phyloP scores from a whole-genome alignment of 768 basidiomycete species.

The Boletus tomentosulus region DNA sequence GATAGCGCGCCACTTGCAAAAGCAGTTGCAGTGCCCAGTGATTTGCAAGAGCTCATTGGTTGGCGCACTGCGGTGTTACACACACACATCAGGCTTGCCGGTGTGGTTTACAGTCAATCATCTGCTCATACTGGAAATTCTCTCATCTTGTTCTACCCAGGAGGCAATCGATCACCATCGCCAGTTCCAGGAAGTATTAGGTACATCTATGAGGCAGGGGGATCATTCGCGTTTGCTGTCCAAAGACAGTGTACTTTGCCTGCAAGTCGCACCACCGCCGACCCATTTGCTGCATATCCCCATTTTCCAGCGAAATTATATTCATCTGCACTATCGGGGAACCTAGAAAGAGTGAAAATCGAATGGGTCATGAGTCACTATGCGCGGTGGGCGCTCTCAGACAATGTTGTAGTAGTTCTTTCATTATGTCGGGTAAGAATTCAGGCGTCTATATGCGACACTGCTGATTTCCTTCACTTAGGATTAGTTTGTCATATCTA shows the following conservation, averaged over 20 bases:
- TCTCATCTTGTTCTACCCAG: conserved; percentile 7
- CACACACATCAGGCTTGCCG: background rate
- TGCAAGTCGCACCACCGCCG: background rate
- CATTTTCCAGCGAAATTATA: conserved; percentile 1
- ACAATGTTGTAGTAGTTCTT: background rate
- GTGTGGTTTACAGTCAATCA: background rate
- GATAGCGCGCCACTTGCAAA: background rate
- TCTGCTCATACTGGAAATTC: conserved; percentile 9
- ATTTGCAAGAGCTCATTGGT: conserved; percentile 1
- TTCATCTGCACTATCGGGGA: background rate
- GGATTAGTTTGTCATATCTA: no score
- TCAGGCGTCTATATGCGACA: no score
- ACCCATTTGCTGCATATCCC: background rate
- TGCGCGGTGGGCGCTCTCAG: background rate
- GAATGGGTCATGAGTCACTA: conserved; percentile 1
- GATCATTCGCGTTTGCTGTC: background rate
- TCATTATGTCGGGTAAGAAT: background rate
- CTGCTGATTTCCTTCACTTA: no score
- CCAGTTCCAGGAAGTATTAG: conserved; percentile 7
- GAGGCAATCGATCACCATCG: background rate
- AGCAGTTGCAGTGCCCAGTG: background rate
- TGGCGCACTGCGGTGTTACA: background rate
- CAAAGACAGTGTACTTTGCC: background rate
- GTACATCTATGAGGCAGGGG: conserved; percentile 4
- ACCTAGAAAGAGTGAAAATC: background rate